phyloP scores from a whole-genome alignment of 345 rosid genomes.

The Mangifera indica region DNA sequence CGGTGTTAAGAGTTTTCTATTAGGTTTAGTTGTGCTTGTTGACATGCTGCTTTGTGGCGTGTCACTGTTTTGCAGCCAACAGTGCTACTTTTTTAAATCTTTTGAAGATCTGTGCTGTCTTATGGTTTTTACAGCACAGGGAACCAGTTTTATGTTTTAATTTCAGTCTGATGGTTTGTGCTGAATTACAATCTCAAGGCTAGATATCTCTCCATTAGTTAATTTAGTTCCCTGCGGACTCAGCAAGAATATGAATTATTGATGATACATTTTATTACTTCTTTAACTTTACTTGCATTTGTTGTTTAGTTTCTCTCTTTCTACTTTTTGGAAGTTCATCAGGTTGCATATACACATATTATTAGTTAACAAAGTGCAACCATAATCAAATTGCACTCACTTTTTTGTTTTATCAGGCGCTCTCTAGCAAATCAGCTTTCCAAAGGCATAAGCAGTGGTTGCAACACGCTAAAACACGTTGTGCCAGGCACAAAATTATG shows the following conservation, averaged over 20 bases:
- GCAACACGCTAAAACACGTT: constrained; percentile 88
- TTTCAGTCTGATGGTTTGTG: constrained; percentile 1
- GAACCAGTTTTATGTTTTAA: not conserved
- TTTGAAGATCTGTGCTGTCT: not conserved
- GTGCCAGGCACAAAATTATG: constrained; percentile 96
- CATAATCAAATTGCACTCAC: not conserved
- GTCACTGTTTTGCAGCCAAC: not conserved
- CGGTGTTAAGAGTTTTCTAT: not conserved
- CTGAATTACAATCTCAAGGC: not conserved
- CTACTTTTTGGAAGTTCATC: constrained; percentile 9
- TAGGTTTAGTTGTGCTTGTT: not conserved
- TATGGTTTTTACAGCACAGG: not conserved
- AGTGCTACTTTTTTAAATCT: not conserved
- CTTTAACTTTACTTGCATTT: not conserved
- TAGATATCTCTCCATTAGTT: not conserved
- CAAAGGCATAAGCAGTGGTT: constrained; percentile 89
- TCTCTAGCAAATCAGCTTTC: constrained; percentile 86
- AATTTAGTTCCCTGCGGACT: not conserved
- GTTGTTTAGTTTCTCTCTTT: not conserved
- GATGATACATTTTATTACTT: not conserved
- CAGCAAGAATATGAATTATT: not conserved
- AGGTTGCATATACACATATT: constrained; percentile 2
- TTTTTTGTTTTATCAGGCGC: constrained; percentile 56
- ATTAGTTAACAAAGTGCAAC: not conserved
- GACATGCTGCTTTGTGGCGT: not conserved